A percentile compares a stretch with the other conserved stretches of the same genome.
Conservation (phyloP, 2,329 filamentous ascomycete species). For the Xylariaceae sp. region DNA sequence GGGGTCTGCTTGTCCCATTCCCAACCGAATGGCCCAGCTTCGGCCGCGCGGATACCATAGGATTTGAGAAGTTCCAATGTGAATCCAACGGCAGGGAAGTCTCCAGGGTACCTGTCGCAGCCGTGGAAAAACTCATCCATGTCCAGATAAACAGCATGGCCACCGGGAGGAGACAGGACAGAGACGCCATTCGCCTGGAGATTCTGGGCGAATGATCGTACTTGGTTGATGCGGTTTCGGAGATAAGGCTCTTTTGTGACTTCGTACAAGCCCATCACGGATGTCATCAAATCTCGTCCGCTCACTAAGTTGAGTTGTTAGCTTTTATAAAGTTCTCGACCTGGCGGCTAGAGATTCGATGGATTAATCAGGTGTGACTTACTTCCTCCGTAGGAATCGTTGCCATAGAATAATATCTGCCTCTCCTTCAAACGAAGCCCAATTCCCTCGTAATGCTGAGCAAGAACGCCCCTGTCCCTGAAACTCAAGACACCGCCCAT, state of each 20-base stretch:
- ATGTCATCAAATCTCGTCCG: slow-evolving; percentile 21
- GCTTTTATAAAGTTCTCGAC: background rate
- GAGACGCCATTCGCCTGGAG: slow-evolving; percentile 11
- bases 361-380: slow-evolving; percentile 3
- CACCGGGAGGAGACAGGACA: slow-evolving; percentile 17
- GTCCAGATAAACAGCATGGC: slow-evolving; percentile 23
- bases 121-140: slow-evolving; percentile 24
- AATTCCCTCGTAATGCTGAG: slow-evolving; percentile 17
- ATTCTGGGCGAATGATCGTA: slow-evolving; percentile 17
- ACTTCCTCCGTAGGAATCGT: slow-evolving; percentile 24
- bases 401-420: slow-evolving; percentile 23
- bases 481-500: slow-evolving; percentile 24
- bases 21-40: slow-evolving; percentile 21
- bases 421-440: slow-evolving; percentile 17
- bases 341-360: background rate
- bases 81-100: slow-evolving; percentile 21
- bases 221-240: slow-evolving; percentile 16
- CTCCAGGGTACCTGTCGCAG: slow-evolving; percentile 15
- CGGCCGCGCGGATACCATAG: slow-evolving; percentile 18
- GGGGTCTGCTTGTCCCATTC: slow-evolving; percentile 22
- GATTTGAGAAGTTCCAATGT: slow-evolving; percentile 19
- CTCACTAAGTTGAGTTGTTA: slow-evolving; percentile 16
- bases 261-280: slow-evolving; percentile 19
- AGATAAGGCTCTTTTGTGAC: slow-evolving; percentile 19
- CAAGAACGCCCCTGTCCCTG: slow-evolving; percentile 15